Evolutionary conservation across 495 filamentous ascomycete genomes (phyloP).

Genomic region (Daldinia bambusicola): DNA sequence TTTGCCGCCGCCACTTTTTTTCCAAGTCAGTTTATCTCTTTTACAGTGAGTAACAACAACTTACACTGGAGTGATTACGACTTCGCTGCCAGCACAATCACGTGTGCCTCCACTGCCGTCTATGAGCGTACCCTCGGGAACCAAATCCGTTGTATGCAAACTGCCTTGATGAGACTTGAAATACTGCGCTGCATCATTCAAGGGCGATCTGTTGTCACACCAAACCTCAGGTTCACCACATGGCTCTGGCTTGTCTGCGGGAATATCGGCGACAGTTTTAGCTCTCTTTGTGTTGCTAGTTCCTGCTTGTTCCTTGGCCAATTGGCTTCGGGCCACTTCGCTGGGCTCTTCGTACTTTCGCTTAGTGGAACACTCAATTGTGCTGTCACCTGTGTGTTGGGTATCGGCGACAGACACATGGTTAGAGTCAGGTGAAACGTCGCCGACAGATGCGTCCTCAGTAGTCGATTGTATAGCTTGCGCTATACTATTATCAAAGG

Average conservation of each 20-base stretch:
- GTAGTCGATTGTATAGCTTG: background rate
- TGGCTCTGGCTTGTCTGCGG: constrained; percentile 47
- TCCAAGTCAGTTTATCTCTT: background rate
- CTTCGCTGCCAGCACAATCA: constrained; percentile 69
- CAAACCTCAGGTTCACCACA: constrained; percentile 63
- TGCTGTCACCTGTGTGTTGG: background rate
- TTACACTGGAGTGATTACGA: constrained; percentile 75
- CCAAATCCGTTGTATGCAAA: constrained; percentile 58
- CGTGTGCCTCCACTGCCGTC: constrained; percentile 66
- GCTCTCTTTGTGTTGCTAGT: background rate
- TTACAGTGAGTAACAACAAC: constrained; percentile 43
- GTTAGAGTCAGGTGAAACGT: background rate
- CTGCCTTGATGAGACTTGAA: constrained; percentile 72
- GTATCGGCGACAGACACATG: background rate
- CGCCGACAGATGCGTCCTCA: background rate
- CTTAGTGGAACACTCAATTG: background rate
- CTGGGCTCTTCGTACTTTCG: background rate
- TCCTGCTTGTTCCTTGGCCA: background rate
- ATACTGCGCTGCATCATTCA: constrained; percentile 76
- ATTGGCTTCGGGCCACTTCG: background rate
- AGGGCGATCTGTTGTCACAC: constrained; percentile 67
- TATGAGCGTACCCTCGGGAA: constrained; percentile 68
- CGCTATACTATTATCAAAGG: background rate
- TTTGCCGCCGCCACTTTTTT: constrained; percentile 62
- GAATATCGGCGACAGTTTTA: too few relatives aligned